Evolutionary conservation across 2,329 filamentous ascomycete species (phyloP), one percentile per base, ranked within the genome.

Genomic region (Pezicula carpinea): DNA sequence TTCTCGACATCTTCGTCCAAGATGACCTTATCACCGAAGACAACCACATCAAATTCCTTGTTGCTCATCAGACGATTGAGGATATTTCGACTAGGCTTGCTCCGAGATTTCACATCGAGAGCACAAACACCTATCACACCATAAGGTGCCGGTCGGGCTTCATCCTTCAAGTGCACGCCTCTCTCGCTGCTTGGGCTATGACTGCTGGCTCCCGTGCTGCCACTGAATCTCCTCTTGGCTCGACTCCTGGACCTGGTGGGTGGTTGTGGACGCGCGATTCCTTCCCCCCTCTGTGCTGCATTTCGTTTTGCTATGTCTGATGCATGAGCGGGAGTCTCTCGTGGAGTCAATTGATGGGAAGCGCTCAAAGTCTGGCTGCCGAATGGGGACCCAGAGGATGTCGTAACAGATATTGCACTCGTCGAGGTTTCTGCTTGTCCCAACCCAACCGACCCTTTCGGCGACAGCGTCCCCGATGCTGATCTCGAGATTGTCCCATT

Each of bases 21-120:
- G 57, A 99, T 99, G 36, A 96, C 92, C 69, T 99, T 99, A 72
- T 99, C 93, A 40, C 93, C 95, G 71, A 99, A 99, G 11, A 99
- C 92, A 52, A 95, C 85, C 19, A 97, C 91, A 60, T 99, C 92
- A 61, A 99, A 97, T 59, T 97, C 92, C 42, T 85, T 82, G 55
- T 95, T 91, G 29, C 87, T 82, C 55, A 96, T 92, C 17, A 99
- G 76, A 43, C 91, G 82, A 62, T 95, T 97, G 50, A 99, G 72
- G 57, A 99, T 99, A 62, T 96, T 97, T 56, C 95, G 80, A 63
- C 92, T 96, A 1, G 93, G 93, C 68, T 97, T 97, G 74, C 91
- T 96, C 60, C 93, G 81, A 31, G 93, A 93, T 71, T 99, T 99
- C 57, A 92, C 80, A 69, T 99, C 93, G 49, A 99, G 74, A 18